Conservation (phyloP, 495 filamentous ascomycete genomes). For the Neurospora africana region DNA sequence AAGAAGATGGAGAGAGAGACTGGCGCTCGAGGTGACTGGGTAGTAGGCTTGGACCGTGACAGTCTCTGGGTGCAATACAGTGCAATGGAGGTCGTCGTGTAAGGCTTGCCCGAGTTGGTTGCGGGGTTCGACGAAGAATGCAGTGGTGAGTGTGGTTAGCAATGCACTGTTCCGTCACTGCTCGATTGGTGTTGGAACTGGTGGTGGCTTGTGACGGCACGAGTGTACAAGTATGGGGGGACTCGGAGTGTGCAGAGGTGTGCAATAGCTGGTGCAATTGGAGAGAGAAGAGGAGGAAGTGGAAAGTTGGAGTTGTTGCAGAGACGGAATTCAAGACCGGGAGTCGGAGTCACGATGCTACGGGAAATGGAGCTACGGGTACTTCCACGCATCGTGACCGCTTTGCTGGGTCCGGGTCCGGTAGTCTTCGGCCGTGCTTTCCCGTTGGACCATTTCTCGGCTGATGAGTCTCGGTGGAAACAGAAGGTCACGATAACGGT, state of each 20-base stretch:
- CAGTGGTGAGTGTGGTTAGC: neutral
- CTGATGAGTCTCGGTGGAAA: neutral
- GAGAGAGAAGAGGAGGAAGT: neutral
- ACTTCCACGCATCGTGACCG: neutral
- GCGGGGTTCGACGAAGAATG: neutral
- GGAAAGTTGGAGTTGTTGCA: neutral
- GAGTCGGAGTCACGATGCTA: neutral
- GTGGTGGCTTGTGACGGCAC: neutral
- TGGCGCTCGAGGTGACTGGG: neutral
- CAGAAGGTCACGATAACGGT: neutral
- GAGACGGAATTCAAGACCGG: neutral
- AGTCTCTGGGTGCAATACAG: neutral
- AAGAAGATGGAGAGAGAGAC: neutral
- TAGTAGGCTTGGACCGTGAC: neutral
- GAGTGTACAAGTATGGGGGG: neutral
- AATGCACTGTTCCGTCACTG: neutral
- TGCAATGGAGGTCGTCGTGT: neutral
- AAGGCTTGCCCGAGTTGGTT: neutral
- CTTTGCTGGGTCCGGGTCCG: neutral
- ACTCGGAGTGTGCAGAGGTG: neutral
- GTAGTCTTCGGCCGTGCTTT: neutral
- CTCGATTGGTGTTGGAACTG: neutral
- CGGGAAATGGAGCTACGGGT: neutral
- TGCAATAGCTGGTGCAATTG: neutral
- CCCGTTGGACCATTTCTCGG: neutral